These are phyloP conservation scores for Sphaceloma murrayae DNA, from an alignment of 2,329 filamentous ascomycete species.

Conservation along the genomic window DNA sequence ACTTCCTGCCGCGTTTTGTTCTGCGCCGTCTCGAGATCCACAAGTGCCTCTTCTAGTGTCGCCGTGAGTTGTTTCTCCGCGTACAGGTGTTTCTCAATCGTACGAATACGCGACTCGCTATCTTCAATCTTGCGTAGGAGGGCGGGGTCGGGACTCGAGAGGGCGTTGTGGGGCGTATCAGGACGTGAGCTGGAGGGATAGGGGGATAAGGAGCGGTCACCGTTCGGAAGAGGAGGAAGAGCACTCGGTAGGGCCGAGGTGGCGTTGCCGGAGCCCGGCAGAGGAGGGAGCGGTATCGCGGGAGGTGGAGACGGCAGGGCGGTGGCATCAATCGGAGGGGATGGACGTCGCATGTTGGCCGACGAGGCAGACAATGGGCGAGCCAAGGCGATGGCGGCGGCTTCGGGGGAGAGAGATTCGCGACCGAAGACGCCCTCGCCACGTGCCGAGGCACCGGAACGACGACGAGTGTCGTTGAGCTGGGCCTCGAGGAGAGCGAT, in stretches of 20 bases:
- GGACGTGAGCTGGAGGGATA: slow-evolving; percentile 52
- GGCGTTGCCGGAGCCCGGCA: slow-evolving; percentile 49
- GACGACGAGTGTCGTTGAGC: slow-evolving; percentile 44
- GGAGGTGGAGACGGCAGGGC: slow-evolving; percentile 90
- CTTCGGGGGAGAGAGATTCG: slow-evolving; percentile 38
- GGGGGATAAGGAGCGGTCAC: slow-evolving; percentile 44
- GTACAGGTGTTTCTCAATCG: slow-evolving; percentile 91
- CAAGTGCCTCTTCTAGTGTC: slow-evolving; percentile 89
- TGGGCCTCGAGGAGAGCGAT: slow-evolving; percentile 66
- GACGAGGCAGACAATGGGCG: slow-evolving; percentile 46
- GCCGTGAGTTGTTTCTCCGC: slow-evolving; percentile 95
- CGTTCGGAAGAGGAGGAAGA: slow-evolving; percentile 35
- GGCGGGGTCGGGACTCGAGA: slow-evolving; percentile 56
- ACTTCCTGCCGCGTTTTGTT: slow-evolving; percentile 87
- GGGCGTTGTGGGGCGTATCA: slow-evolving; percentile 29
- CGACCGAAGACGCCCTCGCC: slow-evolving; percentile 30
- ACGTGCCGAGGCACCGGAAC: slow-evolving; percentile 26
- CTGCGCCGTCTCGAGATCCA: slow-evolving; percentile 82
- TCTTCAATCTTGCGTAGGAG: slow-evolving; percentile 81
- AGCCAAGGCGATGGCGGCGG: slow-evolving; percentile 35
- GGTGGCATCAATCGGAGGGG: slow-evolving; percentile 61
- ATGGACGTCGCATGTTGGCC: slow-evolving; percentile 15
- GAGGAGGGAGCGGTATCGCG: slow-evolving; percentile 86
- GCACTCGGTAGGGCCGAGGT: neutral
- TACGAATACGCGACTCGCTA: slow-evolving; percentile 86